Evolutionary conservation across 1,139 yeast genomes (phyloP).

Genomic region (Saccharomyces pastorianus): DNA sequence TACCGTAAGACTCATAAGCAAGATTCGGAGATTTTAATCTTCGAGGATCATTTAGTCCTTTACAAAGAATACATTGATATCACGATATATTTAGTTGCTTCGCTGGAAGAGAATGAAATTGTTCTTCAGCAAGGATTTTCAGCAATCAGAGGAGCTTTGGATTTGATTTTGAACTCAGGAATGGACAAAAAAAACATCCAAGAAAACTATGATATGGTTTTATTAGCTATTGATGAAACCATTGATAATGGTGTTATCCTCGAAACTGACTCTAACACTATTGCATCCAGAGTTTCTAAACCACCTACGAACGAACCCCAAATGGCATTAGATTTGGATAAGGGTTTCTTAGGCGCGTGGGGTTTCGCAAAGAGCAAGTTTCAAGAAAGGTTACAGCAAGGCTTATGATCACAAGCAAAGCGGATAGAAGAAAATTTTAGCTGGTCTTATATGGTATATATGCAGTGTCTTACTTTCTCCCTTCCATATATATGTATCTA

Average conservation of each 20-base stretch:
- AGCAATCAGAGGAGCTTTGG: conserved; percentile 75
- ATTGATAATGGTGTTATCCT: conserved; percentile 86
- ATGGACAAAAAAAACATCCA: conserved; percentile 72
- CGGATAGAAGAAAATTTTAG: neutral
- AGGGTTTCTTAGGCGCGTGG: conserved; percentile 81
- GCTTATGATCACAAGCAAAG: conserved; percentile 28
- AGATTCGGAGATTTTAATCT: conserved; percentile 71
- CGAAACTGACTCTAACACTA: conserved; percentile 81
- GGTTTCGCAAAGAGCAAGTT: conserved; percentile 82
- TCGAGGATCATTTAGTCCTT: conserved; percentile 68
- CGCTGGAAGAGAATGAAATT: conserved; percentile 77
- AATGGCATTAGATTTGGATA: conserved; percentile 74
- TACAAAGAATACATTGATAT: conserved; percentile 79
- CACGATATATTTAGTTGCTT: conserved; percentile 61
- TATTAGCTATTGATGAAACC: conserved; percentile 83
- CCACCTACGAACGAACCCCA: conserved; percentile 64
- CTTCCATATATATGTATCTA: neutral
- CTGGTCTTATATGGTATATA: neutral
- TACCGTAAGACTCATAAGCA: conserved; percentile 71
- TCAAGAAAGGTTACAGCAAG: conserved; percentile 78
- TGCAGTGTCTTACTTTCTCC: neutral
- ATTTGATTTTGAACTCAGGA: conserved; percentile 63
- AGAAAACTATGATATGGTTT: conserved; percentile 78
- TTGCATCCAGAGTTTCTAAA: conserved; percentile 81
- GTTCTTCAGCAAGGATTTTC: conserved; percentile 69